Evolutionary conservation across 495 filamentous ascomycete genomes (phyloP).

Genomic region (Hypoxylon trugodes): DNA sequence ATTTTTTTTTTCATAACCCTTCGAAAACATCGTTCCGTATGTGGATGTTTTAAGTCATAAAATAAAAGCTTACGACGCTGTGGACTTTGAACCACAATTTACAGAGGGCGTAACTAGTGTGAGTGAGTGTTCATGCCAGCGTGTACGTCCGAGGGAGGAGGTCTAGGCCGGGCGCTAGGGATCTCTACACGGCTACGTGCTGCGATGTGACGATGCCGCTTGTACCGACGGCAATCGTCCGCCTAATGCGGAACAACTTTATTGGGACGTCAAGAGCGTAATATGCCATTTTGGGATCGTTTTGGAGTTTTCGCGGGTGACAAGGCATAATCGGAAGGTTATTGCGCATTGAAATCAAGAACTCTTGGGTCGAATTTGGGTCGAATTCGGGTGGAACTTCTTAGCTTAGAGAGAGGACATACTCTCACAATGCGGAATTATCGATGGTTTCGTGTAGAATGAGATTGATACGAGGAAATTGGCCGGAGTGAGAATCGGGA

Average conservation of each 20-base stretch:
- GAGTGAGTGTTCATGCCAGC: neutral
- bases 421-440: constrained; percentile 11
- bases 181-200: constrained; percentile 23
- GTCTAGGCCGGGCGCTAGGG: constrained; percentile 25
- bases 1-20: neutral
- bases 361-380: no score
- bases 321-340: no score
- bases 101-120: neutral
- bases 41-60: neutral
- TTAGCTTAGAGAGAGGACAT: neutral
- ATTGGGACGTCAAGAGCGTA: constrained; percentile 11
- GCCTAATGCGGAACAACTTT: constrained; percentile 18
- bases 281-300: neutral
- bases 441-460: constrained; percentile 13
- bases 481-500: constrained; percentile 17
- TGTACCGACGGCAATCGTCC: constrained; percentile 10
- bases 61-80: constrained; percentile 12
- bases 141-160: constrained; percentile 3
- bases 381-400: neutral
- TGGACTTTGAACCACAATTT: constrained; percentile 9
- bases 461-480: constrained; percentile 24
- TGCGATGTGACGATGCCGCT: constrained; percentile 10
- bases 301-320: neutral
- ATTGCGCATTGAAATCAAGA: neutral
- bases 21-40: constrained; percentile 10